Evolutionary conservation across 23 red algal genomes (phyloP).

Genomic region (Gracilaria caudata): DNA sequence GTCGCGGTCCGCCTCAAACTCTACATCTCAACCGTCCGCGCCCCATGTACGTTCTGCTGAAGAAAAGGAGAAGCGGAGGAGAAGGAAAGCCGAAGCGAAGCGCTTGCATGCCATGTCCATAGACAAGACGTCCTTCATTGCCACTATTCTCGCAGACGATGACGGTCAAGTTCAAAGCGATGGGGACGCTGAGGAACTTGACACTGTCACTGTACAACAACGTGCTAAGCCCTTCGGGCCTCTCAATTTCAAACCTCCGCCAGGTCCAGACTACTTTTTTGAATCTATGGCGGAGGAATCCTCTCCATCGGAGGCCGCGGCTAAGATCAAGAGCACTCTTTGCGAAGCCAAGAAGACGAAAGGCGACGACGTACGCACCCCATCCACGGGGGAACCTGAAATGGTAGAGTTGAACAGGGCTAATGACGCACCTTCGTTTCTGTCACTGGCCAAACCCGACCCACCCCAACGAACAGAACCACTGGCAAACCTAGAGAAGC

Average conservation of each 20-base stretch:
- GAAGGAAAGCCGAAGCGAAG: constrained; percentile 27
- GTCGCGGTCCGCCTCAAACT: background rate
- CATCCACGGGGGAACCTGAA: background rate
- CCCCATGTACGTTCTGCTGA: constrained; percentile 22
- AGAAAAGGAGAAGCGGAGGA: constrained; percentile 23
- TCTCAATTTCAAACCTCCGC: constrained; percentile 35
- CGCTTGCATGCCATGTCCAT: constrained; percentile 21
- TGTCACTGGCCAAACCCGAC: constrained; percentile 6
- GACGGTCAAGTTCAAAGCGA: background rate
- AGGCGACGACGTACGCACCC: background rate
- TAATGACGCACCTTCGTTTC: constrained; percentile 6
- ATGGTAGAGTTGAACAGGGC: constrained; percentile 12
- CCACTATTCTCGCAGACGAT: constrained; percentile 23
- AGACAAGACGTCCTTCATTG: constrained; percentile 46
- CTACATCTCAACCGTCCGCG: background rate
- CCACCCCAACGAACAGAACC: background rate
- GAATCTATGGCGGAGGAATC: constrained; percentile 51
- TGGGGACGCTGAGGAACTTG: background rate
- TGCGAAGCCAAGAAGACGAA: constrained; percentile 9
- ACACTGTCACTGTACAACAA: background rate
- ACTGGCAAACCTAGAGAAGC: background rate
- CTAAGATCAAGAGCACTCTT: constrained; percentile 33
- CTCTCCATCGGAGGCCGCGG: constrained; percentile 35
- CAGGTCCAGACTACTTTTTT: constrained; percentile 55
- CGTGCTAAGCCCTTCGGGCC: constrained; percentile 40